Conservation (phyloP, 2,329 filamentous ascomycete species). For the Tothia fuscella region DNA sequence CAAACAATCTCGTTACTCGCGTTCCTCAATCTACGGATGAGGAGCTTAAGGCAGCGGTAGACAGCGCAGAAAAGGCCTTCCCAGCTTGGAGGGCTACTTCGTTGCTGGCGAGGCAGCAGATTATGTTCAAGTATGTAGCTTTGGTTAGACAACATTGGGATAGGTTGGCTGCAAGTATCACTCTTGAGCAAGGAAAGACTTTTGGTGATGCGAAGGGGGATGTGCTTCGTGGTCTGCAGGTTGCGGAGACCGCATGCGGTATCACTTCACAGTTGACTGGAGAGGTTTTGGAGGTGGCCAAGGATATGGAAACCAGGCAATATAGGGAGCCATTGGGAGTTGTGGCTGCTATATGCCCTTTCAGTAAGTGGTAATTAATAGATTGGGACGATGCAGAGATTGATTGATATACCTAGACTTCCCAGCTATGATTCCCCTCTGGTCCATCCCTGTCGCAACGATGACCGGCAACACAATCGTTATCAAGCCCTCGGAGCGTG, state of each 20-base stretch:
- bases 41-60: slow-evolving; percentile 64
- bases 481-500: slow-evolving; percentile 76
- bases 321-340: slow-evolving; percentile 75
- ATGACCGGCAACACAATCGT: slow-evolving; percentile 75
- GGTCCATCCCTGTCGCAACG: slow-evolving; percentile 76
- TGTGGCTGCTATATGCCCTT: slow-evolving; percentile 74
- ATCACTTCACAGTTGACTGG: slow-evolving; percentile 74
- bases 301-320: slow-evolving; percentile 79
- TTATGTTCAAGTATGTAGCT: slow-evolving; percentile 77
- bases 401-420: slow-evolving; percentile 46
- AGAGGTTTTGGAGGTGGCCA: slow-evolving; percentile 72
- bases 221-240: slow-evolving; percentile 70
- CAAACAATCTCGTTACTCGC: slow-evolving; percentile 73
- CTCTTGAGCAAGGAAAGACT: slow-evolving; percentile 80
- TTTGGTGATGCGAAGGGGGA: slow-evolving; percentile 73
- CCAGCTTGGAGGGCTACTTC: slow-evolving; percentile 60
- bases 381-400: not conserved
- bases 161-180: slow-evolving; percentile 71
- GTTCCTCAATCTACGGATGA: slow-evolving; percentile 71
- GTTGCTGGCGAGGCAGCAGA: slow-evolving; percentile 63
- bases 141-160: slow-evolving; percentile 80
- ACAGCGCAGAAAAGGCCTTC: slow-evolving; percentile 65
- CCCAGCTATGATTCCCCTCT: slow-evolving; percentile 86
- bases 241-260: slow-evolving; percentile 70
- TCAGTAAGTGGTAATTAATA: slow-evolving; percentile 49